Evolutionary conservation across 306 rosid species (phyloP).

Genomic region (Betula pendula): DNA sequence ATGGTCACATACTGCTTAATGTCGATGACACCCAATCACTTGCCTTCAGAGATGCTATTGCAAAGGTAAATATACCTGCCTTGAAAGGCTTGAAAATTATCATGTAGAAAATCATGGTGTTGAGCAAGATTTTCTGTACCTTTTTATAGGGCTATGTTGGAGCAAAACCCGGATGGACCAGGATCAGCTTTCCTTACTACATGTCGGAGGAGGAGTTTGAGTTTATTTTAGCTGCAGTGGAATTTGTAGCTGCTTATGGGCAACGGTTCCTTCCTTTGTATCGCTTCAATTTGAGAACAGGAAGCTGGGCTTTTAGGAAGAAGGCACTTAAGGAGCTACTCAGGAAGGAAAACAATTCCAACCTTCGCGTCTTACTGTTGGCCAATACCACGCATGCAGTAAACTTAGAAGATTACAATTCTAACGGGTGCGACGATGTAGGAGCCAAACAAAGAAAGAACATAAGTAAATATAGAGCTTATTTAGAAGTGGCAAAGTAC

Average conservation of each 20-base stretch:
- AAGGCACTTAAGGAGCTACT: constrained; percentile 41
- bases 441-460: constrained; percentile 27
- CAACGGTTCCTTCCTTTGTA: constrained; percentile 70
- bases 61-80: constrained; percentile 38
- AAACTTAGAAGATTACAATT: not conserved
- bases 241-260: constrained; percentile 69
- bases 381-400: constrained; percentile 3
- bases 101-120: not conserved
- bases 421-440: not conserved
- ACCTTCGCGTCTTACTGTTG: constrained; percentile 9
- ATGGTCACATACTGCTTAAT: constrained; percentile 68
- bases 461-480: constrained; percentile 21
- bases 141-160: constrained; percentile 62
- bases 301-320: constrained; percentile 61
- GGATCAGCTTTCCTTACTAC: constrained; percentile 85
- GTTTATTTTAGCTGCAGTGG: constrained; percentile 64
- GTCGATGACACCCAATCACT: constrained; percentile 49
- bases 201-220: constrained; percentile 71
- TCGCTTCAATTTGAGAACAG: constrained; percentile 53
- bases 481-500: constrained; percentile 46
- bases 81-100: not conserved
- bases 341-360: constrained; percentile 29
- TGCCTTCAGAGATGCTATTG: constrained; percentile 58
- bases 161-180: constrained; percentile 84
- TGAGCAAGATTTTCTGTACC: not conserved